phyloP scores from a whole-genome alignment of 2,329 filamentous ascomycete species.

The Helotiales sp. region DNA sequence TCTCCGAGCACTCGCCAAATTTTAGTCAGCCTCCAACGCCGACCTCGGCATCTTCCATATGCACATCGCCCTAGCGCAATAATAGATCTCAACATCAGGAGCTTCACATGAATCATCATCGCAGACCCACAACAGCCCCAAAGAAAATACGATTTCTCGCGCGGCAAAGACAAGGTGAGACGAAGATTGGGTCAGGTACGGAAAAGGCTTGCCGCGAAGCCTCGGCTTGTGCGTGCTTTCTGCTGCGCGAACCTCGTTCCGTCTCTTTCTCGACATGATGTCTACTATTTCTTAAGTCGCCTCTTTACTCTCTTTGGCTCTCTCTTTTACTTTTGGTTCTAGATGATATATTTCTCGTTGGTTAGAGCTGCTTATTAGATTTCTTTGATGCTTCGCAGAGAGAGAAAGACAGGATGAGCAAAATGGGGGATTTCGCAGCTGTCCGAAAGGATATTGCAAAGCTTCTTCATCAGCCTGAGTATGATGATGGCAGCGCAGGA shows the following conservation, averaged over 20 bases:
- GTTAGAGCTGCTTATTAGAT: constrained; percentile 13
- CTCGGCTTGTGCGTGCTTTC: constrained; percentile 32
- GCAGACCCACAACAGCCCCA: constrained; percentile 22
- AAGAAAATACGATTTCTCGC: constrained; percentile 20
- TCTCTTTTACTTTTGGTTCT: constrained; percentile 18
- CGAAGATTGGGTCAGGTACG: background rate
- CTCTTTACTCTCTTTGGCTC: background rate
- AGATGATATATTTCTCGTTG: constrained; percentile 18
- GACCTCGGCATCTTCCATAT: constrained; percentile 4
- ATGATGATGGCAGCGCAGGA: constrained; percentile 68
- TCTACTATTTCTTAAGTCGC: constrained; percentile 8
- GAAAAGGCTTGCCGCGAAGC: constrained; percentile 28
- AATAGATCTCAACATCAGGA: constrained; percentile 13
- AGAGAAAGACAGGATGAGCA: constrained; percentile 35
- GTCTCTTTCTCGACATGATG: constrained; percentile 24
- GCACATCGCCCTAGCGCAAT: background rate
- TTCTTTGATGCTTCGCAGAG: background rate
- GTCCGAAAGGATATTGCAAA: constrained; percentile 59
- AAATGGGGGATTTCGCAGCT: constrained; percentile 69
- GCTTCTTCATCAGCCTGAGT: constrained; percentile 63
- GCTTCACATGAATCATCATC: constrained; percentile 27
- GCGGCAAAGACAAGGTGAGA: constrained; percentile 22
- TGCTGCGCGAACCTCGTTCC: constrained; percentile 6
- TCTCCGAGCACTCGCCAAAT: background rate
- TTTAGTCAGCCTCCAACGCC: background rate